Evolutionary conservation across 2,329 filamentous ascomycete genomes (phyloP).

Genomic region (Cordyceps sp.): DNA sequence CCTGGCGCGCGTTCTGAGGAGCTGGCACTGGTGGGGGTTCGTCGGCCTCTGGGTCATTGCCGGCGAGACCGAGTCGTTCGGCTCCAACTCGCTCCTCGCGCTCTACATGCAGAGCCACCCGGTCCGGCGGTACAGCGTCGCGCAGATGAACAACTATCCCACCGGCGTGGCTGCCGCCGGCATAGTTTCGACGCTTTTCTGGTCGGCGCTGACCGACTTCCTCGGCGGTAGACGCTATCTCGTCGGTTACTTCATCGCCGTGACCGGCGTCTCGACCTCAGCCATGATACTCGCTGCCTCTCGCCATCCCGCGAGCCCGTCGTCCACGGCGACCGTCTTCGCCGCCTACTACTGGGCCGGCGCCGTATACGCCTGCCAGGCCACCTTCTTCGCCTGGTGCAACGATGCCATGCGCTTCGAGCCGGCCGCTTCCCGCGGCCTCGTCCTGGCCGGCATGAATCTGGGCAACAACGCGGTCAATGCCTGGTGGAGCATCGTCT

Average conservation of each 20-base stretch:
- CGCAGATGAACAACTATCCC: conserved; percentile 39
- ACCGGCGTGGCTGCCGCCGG: conserved; percentile 39
- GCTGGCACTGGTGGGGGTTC: conserved; percentile 52
- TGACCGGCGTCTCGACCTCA: conserved; percentile 46
- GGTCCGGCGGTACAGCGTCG: conserved; percentile 21
- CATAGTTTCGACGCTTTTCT: conserved; percentile 47
- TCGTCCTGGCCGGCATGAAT: conserved; percentile 60
- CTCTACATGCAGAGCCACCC: conserved; percentile 34
- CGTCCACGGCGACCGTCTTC: conserved; percentile 37
- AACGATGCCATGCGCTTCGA: conserved; percentile 53
- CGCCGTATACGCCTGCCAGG: conserved; percentile 54
- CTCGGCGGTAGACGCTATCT: conserved; percentile 46
- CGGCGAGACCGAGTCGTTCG: conserved; percentile 56
- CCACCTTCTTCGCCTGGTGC: conserved; percentile 61
- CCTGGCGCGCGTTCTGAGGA: conserved; percentile 35
- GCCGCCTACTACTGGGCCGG: conserved; percentile 56
- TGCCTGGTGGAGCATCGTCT: conserved; percentile 57
- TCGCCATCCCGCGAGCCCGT: conserved; percentile 16
- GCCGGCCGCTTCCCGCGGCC: conserved; percentile 42
- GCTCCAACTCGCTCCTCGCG: conserved; percentile 39
- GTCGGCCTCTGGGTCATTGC: conserved; percentile 52
- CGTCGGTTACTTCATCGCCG: conserved; percentile 48
- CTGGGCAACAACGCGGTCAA: conserved; percentile 51
- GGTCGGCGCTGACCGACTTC: conserved; percentile 52
- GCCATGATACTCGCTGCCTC: conserved; percentile 42